Conservation (phyloP, 805 yeast genomes). For the Ogataea salicorniae region DNA sequence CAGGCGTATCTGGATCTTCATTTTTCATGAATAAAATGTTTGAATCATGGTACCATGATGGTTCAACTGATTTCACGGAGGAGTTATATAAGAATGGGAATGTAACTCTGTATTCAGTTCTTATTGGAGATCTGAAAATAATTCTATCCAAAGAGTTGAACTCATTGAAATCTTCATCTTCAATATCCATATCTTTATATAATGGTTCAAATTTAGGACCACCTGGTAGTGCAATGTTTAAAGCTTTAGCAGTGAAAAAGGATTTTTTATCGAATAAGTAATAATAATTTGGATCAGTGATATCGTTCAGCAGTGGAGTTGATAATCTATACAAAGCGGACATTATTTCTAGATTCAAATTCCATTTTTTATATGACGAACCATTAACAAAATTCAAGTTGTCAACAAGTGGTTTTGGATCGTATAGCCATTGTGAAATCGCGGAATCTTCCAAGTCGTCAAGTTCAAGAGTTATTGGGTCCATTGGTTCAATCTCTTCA, state of each 20-base stretch:
- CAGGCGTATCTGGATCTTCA: constrained; percentile 47
- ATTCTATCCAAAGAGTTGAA: constrained; percentile 86
- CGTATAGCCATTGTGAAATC: constrained; percentile 76
- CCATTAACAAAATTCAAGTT: constrained; percentile 58
- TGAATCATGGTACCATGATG: constrained; percentile 63
- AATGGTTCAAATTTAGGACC: constrained; percentile 96
- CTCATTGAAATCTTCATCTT: constrained; percentile 76
- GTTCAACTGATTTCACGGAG: constrained; percentile 57
- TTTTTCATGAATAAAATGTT: constrained; percentile 42
- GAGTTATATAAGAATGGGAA: constrained; percentile 83
- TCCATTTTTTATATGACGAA: constrained; percentile 72
- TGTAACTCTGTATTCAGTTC: constrained; percentile 83
- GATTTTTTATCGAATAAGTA: constrained; percentile 75
- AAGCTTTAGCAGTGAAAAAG: constrained; percentile 85
- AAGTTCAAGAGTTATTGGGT: constrained; percentile 64
- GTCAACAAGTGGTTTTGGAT: constrained; percentile 65
- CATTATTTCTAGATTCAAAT: constrained; percentile 55
- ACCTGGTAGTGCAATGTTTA: constrained; percentile 84
- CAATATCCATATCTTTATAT: constrained; percentile 57
- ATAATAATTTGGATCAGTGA: constrained; percentile 51
- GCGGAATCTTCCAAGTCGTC: constrained; percentile 57
- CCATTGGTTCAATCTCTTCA: constrained; percentile 65
- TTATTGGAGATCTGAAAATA: constrained; percentile 68
- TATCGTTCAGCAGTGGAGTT: constrained; percentile 62
- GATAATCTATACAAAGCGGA: constrained; percentile 62